Conservation (phyloP, 2,329 filamentous ascomycete genomes). For the Arachnomyces sp. region DNA sequence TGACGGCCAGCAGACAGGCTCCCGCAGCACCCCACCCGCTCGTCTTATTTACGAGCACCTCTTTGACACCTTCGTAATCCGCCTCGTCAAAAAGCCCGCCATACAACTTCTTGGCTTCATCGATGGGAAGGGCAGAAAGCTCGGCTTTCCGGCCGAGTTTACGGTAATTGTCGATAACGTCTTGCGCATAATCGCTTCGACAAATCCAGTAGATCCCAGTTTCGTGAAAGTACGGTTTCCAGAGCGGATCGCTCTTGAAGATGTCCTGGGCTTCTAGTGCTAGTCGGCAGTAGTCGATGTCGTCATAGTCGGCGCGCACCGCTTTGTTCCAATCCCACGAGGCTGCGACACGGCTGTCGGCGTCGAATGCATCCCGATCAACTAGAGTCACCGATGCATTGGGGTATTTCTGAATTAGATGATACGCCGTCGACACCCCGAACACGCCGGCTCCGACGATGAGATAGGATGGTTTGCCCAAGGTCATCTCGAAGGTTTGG, state of each 20-base stretch:
- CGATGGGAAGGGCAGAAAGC: slow-evolving; percentile 37
- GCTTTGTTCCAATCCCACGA: slow-evolving; percentile 7
- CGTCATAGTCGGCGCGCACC: slow-evolving; percentile 11
- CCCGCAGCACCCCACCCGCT: slow-evolving; percentile 55
- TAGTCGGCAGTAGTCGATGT: slow-evolving; percentile 17
- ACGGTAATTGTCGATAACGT: slow-evolving; percentile 42
- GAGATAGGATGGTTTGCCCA: slow-evolving; percentile 19
- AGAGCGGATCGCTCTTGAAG: slow-evolving; percentile 5
- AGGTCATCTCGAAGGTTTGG: too few species aligned
- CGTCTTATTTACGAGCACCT: slow-evolving; percentile 48
- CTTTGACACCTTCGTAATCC: slow-evolving; percentile 49
- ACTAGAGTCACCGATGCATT: slow-evolving; percentile 30
- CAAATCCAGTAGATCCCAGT: slow-evolving; percentile 8
- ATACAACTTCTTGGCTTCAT: slow-evolving; percentile 47
- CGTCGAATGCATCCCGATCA: slow-evolving; percentile 39
- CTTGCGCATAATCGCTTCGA: slow-evolving; percentile 13
- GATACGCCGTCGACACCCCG: slow-evolving; percentile 46
- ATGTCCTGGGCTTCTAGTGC: slow-evolving; percentile 11
- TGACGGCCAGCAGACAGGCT: slow-evolving; percentile 48
- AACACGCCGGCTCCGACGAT: slow-evolving; percentile 47
- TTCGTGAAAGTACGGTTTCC: slow-evolving; percentile 20
- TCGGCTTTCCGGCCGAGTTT: slow-evolving; percentile 37
- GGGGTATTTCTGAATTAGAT: slow-evolving; percentile 43
- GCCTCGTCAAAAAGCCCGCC: slow-evolving; percentile 51
- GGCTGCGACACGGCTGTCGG: slow-evolving; percentile 45